phyloP scores from a whole-genome alignment of 2,329 filamentous ascomycete genomes.

The Fusarium dimerum region DNA sequence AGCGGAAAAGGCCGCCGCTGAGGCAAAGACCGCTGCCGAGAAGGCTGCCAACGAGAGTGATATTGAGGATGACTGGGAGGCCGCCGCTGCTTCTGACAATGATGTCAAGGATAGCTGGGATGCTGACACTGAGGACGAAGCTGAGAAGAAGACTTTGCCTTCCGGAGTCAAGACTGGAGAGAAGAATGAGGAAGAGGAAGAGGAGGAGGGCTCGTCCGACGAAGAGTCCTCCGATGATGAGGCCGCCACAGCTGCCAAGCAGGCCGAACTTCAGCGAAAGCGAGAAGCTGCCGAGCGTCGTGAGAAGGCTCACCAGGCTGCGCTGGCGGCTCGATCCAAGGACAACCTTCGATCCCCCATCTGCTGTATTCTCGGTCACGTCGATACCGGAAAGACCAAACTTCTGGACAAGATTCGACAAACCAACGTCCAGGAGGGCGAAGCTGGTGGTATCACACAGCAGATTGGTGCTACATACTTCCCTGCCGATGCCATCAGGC shows the following conservation, averaged over 20 bases:
- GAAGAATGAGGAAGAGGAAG: conserved; percentile 45
- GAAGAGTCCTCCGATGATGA: conserved; percentile 72
- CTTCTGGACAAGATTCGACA: conserved; percentile 97
- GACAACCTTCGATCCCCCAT: conserved; percentile 96
- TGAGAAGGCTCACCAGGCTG: conserved; percentile 88
- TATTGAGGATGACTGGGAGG: conserved; percentile 85
- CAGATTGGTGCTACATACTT: conserved; percentile 99
- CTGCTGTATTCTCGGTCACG: conserved; percentile 99
- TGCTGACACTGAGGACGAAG: conserved; percentile 75
- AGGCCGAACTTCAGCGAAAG: conserved; percentile 76
- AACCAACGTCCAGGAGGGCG: conserved; percentile 97
- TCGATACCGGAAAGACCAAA: conserved; percentile 99
- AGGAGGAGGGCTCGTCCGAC: conserved; percentile 55
- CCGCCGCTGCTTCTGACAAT: conserved; percentile 73
- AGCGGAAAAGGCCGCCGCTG: conserved; percentile 56
- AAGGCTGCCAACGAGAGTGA: conserved; percentile 60
- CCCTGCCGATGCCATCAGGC: conserved; percentile 86
- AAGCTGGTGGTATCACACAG: conserved; percentile 99
- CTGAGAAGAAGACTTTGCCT: conserved; percentile 57
- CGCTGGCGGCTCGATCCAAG: conserved; percentile 85
- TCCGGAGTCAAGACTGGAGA: conserved; percentile 32
- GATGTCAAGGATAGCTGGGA: conserved; percentile 96
- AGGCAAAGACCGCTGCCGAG: conserved; percentile 54
- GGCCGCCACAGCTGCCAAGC: conserved; percentile 69
- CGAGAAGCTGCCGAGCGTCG: conserved; percentile 85